Base-by-base conservation (phyloP, 208 protist species). In the Tetramitus jugosus region DNA sequence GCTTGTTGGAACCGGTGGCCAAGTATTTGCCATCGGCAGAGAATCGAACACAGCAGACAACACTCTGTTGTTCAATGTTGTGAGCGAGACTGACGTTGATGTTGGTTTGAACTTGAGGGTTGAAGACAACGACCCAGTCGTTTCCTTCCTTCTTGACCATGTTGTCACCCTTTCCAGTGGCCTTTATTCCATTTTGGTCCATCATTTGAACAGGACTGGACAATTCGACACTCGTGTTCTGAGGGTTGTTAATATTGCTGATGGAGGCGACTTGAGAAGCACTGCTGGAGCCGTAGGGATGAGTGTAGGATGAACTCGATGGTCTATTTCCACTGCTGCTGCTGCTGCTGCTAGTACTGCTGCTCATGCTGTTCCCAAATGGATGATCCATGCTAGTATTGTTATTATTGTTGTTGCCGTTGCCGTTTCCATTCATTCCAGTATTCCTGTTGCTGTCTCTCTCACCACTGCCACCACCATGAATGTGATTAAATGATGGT, bases 11-110 rank as follows among this genome's bases (percentile, higher is more conserved):
- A 35, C 76, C 76, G 3, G 76, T 78, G 20, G 76, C 76, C 6
- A 78, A 31, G 29, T 74, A 61, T 43, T 49, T 74, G 39, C 76
- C 76, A 43, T 60, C 53, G 2, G 4, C 4, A 60, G 45, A 61
- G 23, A 78, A 78, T 65, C 31, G 52, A 7, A 78, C 76, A 31
- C 76, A 78, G 31, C 76, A 78, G 31, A 78, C 76, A 42, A 78
- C 76, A 42, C 67, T 74, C 39, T 74, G 31, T 39, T 74, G 67
- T 33, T 74, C 67, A 23, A 74, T 39, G 37, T 74, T 74, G 17
- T 74, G 67, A 39, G 29, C 46, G 13, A 74, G 23, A 43, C 26
- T 74, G 14, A 74, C 53, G 23, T 45, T 74, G 14, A 53, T 4
- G 37, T 52, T 53, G 29, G 67, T 35, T 53, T 43, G 46, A n/a